A percentile compares a stretch with the other conserved stretches of the same genome.
Conservation (phyloP, 345 rosid genomes). For the Stellera chamaejasme region DNA sequence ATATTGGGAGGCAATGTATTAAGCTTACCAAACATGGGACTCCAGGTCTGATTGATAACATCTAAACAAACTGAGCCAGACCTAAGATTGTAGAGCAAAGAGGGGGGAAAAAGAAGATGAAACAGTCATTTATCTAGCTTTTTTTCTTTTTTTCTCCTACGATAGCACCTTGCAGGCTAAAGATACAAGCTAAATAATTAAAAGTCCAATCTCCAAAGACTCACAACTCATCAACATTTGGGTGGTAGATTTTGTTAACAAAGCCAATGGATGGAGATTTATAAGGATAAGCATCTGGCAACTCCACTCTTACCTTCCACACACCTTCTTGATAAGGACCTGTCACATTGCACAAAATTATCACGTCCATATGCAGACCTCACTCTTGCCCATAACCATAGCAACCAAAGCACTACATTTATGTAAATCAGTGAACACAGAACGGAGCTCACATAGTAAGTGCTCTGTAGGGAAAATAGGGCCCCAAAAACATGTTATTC, state of each 20-base stretch:
- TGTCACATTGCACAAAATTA: slow-evolving; percentile 22
- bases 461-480: background rate
- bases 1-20: background rate
- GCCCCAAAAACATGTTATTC: background rate
- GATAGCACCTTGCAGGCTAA: background rate
- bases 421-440: slow-evolving; percentile 18
- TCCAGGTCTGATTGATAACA: slow-evolving; percentile 97
- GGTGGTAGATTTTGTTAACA: slow-evolving; percentile 92
- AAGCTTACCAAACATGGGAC: slow-evolving; percentile 93
- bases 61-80: slow-evolving; percentile 96
- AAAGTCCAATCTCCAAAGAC: slow-evolving; percentile 19
- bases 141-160: background rate
- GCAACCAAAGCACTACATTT: slow-evolving; percentile 2
- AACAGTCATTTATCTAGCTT: slow-evolving; percentile 7
- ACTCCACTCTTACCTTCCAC: slow-evolving; percentile 97
- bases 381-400: background rate
- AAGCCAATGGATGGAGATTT: slow-evolving; percentile 97
- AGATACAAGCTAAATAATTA: slow-evolving; percentile 4
- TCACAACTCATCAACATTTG: slow-evolving; percentile 98
- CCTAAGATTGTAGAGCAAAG: slow-evolving; percentile 42
- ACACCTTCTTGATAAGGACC: slow-evolving; percentile 90
- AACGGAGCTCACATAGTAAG: slow-evolving; percentile 15
- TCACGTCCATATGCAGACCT: too few relatives aligned
- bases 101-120: background rate
- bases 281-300: slow-evolving; percentile 98